Base-by-base conservation (phyloP, 768 basidiomycete genomes). In the Tulasnella sp. region DNA sequence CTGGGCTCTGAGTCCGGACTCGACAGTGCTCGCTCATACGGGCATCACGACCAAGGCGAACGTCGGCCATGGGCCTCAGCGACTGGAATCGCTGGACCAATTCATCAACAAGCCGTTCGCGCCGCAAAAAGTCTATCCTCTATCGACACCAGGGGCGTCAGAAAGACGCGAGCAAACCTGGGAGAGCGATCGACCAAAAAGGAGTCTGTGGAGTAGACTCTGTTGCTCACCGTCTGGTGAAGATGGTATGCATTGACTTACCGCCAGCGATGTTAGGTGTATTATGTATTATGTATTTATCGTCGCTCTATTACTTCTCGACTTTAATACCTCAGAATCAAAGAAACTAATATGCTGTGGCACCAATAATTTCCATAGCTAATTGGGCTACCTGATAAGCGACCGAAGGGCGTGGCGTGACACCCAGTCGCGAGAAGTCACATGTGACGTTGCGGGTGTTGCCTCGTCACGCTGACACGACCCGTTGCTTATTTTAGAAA, bases 111-210 rank as follows among this genome's bases (percentile, higher is more conserved):
- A 69, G 64, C 14, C 64, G 28, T 69, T 69, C 14, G 31, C 64
- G 5, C 18, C 64, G 34, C 64, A 69, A 69, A 69, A 69, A 34
- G 64, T 69, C 7, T 69, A 69, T 69, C 31, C 64, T 37, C 31
- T 34, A 12, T 34, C 64, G 14, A 69, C 64, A 4, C 34, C 64
- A 5, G 34, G 34, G 6, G 28, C 31, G 64, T 69, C 64, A 14
- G 34, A 69, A 0, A 37, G 64, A 37, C 64, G 34, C 14, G 64
- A 69, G 31, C 16, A 69, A 69, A 37, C 11, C 28, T 69, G 64
- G 64, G 64, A 69, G 64, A 69, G 34, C 64, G 64, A 69, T 37
- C 64, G 64, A 37, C 64, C 64, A 37, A 69, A 69, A 69, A 69
- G 64, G 28, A 69, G 64, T 69, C 34, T 69, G 14, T 69, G 64